Percentiles rank a stretch among this genome's conserved stretches.
phyloP scores from a whole-genome alignment of 495 filamentous ascomycete species.

The Viridothelium virens region DNA sequence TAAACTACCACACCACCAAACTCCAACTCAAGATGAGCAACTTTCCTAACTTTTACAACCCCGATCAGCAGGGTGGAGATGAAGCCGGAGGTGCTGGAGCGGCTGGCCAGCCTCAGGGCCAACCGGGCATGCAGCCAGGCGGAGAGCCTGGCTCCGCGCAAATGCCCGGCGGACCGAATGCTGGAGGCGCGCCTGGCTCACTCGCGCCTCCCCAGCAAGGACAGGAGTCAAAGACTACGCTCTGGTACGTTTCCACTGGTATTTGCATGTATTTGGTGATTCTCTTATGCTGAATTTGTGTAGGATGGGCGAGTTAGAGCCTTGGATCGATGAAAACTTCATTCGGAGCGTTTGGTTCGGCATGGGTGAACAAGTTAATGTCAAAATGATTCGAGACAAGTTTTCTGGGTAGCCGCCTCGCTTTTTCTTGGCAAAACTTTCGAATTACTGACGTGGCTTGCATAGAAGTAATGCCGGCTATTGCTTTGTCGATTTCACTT shows the following conservation, averaged over 20 bases:
- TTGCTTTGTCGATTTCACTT: slow-evolving; percentile 93
- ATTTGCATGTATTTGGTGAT: not conserved
- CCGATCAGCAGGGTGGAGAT: slow-evolving; percentile 27
- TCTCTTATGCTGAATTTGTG: slow-evolving; percentile 8
- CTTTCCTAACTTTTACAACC: slow-evolving; percentile 29
- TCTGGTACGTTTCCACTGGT: slow-evolving; percentile 54
- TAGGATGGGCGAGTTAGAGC: slow-evolving; percentile 99
- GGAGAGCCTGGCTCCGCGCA: slow-evolving; percentile 39
- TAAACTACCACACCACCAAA: slow-evolving; percentile 22
- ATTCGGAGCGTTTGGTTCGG: slow-evolving; percentile 88
- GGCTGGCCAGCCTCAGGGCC: slow-evolving; percentile 27
- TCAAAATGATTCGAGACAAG: slow-evolving; percentile 99
- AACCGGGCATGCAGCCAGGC: slow-evolving; percentile 44
- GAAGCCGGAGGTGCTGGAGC: slow-evolving; percentile 26
- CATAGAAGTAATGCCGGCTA: slow-evolving; percentile 89
- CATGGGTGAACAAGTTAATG: slow-evolving; percentile 88
- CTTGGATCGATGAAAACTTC: slow-evolving; percentile 99
- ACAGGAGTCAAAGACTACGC: slow-evolving; percentile 69
- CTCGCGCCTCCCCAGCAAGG: slow-evolving; percentile 45
- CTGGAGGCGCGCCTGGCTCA: slow-evolving; percentile 47
- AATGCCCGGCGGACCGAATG: slow-evolving; percentile 32
- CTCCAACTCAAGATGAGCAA: slow-evolving; percentile 12
- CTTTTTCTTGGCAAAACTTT: slow-evolving; percentile 14
- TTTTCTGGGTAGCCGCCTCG: slow-evolving; percentile 84
- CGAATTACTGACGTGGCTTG: slow-evolving; percentile 39